A percentile compares a stretch with the other conserved stretches of the same genome.
phyloP scores from a whole-genome alignment of 129 eudicot genomes.

The Dittrichia graveolens region DNA sequence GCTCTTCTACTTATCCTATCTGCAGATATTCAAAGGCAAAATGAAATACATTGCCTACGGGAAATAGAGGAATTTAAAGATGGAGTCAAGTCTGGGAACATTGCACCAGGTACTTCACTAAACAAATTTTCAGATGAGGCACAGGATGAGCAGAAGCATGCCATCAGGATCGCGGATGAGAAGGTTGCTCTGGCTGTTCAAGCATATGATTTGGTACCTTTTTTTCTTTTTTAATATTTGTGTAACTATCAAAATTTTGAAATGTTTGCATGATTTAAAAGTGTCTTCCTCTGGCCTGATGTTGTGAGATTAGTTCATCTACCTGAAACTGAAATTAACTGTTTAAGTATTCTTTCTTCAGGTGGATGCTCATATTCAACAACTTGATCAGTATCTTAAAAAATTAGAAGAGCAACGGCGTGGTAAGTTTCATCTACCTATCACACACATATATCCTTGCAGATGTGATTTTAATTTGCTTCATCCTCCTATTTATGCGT shows the following conservation, averaged over 20 bases:
- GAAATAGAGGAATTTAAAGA: constrained; percentile 68
- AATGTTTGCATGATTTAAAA: neutral
- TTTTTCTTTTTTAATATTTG: neutral
- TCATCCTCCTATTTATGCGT: neutral
- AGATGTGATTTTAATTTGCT: constrained; percentile 2
- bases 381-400: constrained; percentile 87
- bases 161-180: constrained; percentile 83
- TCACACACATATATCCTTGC: neutral
- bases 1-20: neutral
- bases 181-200: constrained; percentile 86
- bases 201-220: constrained; percentile 78
- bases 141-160: constrained; percentile 84
- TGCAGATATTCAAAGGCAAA: constrained; percentile 70
- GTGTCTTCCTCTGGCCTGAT: neutral
- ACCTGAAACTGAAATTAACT: neutral
- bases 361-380: constrained; percentile 95
- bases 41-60: constrained; percentile 63
- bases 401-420: constrained; percentile 77
- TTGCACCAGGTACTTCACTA: constrained; percentile 62
- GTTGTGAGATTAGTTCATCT: constrained; percentile 12
- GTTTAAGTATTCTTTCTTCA: constrained; percentile 22
- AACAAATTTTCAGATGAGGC: constrained; percentile 74
- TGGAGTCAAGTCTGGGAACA: constrained; percentile 59
- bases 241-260: neutral
- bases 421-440: constrained; percentile 46